phyloP scores from a whole-genome alignment of 2,329 filamentous ascomycete genomes.

The Sporothrix sp. region DNA sequence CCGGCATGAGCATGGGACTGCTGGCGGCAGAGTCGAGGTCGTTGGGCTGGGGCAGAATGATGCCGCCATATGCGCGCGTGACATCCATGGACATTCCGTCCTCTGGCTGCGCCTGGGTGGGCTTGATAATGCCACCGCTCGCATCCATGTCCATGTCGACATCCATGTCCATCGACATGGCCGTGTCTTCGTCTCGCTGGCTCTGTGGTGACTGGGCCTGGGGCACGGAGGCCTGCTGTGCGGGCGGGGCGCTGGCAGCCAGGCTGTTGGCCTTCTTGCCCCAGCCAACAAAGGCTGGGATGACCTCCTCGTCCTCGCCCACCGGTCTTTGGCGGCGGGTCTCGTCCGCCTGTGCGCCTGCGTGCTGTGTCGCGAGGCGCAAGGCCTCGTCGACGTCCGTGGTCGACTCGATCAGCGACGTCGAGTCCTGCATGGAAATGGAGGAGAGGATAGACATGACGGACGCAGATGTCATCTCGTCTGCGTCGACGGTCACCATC shows the following conservation, averaged over 20 bases:
- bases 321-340: conserved; percentile 48
- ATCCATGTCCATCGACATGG: conserved; percentile 37
- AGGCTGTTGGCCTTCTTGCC: conserved; percentile 43
- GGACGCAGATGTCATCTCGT: conserved; percentile 64
- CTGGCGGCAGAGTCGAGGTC: conserved; percentile 15
- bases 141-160: conserved; percentile 30
- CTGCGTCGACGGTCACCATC: conserved; percentile 72
- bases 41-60: conserved; percentile 43
- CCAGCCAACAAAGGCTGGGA: conserved; percentile 67
- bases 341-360: conserved; percentile 37
- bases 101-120: conserved; percentile 24
- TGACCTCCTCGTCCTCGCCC: conserved; percentile 58
- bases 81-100: conserved; percentile 86
- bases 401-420: conserved; percentile 53
- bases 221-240: background rate
- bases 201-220: conserved; percentile 19
- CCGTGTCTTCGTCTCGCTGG: conserved; percentile 32
- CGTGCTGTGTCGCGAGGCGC: conserved; percentile 62
- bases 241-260: conserved; percentile 17
- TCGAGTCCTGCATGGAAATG: conserved; percentile 42
- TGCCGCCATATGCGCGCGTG: conserved; percentile 71
- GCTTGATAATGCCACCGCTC: conserved; percentile 33
- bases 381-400: conserved; percentile 68
- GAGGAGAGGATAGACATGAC: conserved; percentile 41
- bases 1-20: conserved; percentile 26